Percentiles rank a stretch among this genome's conserved stretches.
phyloP scores from a whole-genome alignment of 495 filamentous ascomycete genomes.

The Penicillium cinerascens region DNA sequence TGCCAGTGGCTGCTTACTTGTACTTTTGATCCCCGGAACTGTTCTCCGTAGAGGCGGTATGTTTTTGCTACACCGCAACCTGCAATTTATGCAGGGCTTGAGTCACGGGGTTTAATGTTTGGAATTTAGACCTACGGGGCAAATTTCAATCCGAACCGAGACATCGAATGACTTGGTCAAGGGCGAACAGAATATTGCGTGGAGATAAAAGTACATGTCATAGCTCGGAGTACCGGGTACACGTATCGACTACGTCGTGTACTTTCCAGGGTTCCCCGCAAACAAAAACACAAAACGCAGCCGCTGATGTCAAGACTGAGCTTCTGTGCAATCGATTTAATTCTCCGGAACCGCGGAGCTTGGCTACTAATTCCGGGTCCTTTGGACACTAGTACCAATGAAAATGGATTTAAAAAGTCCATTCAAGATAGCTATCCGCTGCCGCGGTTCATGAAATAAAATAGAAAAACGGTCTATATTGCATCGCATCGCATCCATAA shows the following conservation, averaged over 20 bases:
- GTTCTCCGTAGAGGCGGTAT: too few relatives aligned
- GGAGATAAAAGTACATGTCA: background rate
- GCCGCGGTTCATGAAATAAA: background rate
- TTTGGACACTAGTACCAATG: background rate
- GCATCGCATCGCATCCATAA: constrained; percentile 5
- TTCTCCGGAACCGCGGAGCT: background rate
- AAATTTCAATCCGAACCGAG: too few relatives aligned
- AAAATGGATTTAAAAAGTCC: background rate
- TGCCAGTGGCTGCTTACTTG: too few relatives aligned
- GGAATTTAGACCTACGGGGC: too few relatives aligned
- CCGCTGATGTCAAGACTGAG: background rate
- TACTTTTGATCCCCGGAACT: too few relatives aligned
- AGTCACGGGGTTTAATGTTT: too few relatives aligned
- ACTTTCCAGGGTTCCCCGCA: background rate
- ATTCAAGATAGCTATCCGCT: background rate
- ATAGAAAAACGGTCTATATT: background rate
- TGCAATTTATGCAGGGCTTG: too few relatives aligned
- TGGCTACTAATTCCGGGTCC: background rate
- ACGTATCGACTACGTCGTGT: background rate
- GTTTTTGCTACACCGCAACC: too few relatives aligned
- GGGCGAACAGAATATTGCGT: too few relatives aligned
- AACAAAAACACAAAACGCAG: background rate
- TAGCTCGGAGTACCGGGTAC: background rate
- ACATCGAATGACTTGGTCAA: background rate
- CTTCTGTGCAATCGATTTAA: background rate